Conservation (phyloP, 306 rosid species). For the Abrus precatorius region DNA sequence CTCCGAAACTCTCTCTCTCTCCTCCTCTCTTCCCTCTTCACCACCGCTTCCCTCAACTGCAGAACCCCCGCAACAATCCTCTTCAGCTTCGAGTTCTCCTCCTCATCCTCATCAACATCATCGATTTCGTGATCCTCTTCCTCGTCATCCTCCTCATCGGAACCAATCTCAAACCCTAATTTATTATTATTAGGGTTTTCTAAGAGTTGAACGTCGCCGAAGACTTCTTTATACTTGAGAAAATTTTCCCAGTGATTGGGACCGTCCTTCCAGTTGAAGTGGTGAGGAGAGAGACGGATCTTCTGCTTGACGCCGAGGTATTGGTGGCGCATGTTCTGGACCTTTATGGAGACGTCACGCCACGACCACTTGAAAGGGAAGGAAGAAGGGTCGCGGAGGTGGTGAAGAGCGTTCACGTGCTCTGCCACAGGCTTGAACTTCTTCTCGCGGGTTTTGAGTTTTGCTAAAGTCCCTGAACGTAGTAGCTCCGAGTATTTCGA, state of each 20-base stretch:
- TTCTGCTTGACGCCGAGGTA: conserved; percentile 95
- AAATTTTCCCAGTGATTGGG: conserved; percentile 94
- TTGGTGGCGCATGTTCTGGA: conserved; percentile 98
- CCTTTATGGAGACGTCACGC: conserved; percentile 98
- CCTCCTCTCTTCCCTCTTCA: conserved; percentile 80
- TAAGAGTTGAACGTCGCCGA: conserved; percentile 75
- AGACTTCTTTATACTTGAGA: conserved; percentile 80
- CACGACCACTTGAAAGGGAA: conserved; percentile 96
- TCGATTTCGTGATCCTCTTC: neutral
- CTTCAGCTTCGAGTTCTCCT: conserved; percentile 46
- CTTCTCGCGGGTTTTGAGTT: conserved; percentile 95
- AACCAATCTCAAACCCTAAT: conserved; percentile 63
- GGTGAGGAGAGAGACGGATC: conserved; percentile 71
- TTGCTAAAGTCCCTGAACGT: conserved; percentile 68
- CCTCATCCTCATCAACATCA: conserved; percentile 40
- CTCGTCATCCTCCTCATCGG: conserved; percentile 45
- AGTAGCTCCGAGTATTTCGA: conserved; percentile 79
- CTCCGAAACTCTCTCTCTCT: conserved; percentile 72
- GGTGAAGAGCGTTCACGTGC: conserved; percentile 80
- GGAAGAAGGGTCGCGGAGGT: conserved; percentile 65
- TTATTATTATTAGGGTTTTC: conserved; percentile 49
- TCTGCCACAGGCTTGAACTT: conserved; percentile 96
- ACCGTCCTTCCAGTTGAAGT: conserved; percentile 91
- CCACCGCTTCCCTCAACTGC: conserved; percentile 69
- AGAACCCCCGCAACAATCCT: conserved; percentile 57